These are phyloP conservation scores for Westerdykella ornata DNA, from an alignment of 2,329 filamentous ascomycete species.

Conservation along the genomic window DNA sequence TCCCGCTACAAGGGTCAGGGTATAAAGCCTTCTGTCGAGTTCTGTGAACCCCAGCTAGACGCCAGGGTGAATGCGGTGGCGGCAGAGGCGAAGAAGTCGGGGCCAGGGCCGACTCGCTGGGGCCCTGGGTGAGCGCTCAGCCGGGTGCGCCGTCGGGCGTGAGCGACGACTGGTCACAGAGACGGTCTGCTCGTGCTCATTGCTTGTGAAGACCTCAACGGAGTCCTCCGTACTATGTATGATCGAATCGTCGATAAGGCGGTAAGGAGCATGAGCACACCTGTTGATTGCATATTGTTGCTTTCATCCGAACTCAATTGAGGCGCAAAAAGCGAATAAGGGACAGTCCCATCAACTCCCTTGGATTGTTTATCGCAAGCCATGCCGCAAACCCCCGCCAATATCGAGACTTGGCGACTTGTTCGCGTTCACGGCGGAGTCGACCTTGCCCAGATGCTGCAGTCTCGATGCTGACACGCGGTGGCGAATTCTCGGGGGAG, in stretches of 20 bases:
- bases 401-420: background rate
- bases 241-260: no score
- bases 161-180: constrained; percentile 3
- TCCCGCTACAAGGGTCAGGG: constrained; percentile 12
- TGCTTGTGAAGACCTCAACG: no score
- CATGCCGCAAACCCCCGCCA: no score
- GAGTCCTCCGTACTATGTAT: no score
- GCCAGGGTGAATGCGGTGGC: constrained; percentile 18
- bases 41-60: constrained; percentile 2
- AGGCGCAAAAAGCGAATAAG: no score
- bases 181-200: background rate
- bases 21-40: background rate
- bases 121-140: constrained; percentile 12
- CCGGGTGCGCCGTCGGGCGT: constrained; percentile 10
- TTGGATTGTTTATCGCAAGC: no score
- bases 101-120: constrained; percentile 23
- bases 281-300: no score
- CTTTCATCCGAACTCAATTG: no score
- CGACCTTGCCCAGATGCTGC: background rate
- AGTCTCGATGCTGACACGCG: background rate
- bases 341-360: no score
- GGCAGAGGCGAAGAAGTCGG: constrained; percentile 11
- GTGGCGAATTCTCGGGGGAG: background rate
- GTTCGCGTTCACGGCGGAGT: background rate
- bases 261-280: no score